Evolutionary conservation across 2,329 filamentous ascomycete species (phyloP).

Genomic region (Fonsecaea pugnacius): DNA sequence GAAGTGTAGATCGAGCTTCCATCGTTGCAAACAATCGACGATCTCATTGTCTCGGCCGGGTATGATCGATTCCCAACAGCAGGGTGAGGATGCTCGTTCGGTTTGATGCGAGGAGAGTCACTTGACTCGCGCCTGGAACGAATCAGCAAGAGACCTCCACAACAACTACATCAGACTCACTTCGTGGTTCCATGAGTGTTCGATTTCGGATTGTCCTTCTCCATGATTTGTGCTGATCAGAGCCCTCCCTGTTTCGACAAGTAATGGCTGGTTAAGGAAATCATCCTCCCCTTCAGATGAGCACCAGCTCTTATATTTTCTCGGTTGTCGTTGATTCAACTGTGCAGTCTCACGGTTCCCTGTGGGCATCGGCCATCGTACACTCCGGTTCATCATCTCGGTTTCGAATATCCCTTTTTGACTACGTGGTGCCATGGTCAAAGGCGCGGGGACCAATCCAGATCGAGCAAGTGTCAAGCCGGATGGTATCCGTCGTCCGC

Average conservation of each 20-base stretch:
- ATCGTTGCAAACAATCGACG: background rate
- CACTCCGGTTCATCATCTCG: too few relatives aligned
- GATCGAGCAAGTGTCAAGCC: too few relatives aligned
- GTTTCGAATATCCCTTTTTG: too few relatives aligned
- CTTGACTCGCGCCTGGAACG: background rate
- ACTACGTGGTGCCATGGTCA: too few relatives aligned
- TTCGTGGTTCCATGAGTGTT: background rate
- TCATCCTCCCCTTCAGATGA: too few relatives aligned
- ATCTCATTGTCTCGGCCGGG: background rate
- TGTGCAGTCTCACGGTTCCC: too few relatives aligned
- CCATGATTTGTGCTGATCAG: background rate
- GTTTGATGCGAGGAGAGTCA: background rate
- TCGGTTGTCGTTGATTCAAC: too few relatives aligned
- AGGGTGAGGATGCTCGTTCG: too few relatives aligned
- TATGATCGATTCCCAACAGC: background rate
- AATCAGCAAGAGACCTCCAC: background rate
- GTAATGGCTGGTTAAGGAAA: background rate
- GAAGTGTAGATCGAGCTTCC: background rate
- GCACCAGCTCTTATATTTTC: too few relatives aligned
- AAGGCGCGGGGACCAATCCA: too few relatives aligned
- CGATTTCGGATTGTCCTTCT: background rate
- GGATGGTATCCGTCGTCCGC: too few relatives aligned
- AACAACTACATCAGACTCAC: background rate
- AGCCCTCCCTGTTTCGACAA: background rate
- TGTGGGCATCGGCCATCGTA: too few relatives aligned